Evolutionary conservation across 1,284 basidiomycete genomes (phyloP).

Genomic region (Termitomyces sp.): DNA sequence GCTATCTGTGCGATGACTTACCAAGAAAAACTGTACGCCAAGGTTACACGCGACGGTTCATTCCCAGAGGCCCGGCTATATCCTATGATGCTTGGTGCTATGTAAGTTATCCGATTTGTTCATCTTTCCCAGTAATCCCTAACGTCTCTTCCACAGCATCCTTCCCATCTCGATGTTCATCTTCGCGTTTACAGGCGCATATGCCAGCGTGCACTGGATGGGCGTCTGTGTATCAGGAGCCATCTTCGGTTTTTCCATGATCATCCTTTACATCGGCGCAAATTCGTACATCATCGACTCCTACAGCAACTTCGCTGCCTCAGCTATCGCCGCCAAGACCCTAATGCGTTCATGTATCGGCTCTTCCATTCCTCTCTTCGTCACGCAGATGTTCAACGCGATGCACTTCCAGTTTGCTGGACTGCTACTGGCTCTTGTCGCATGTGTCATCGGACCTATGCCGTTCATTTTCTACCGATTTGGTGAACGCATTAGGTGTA

Average conservation of each 20-base stretch:
- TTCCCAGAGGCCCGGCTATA: slow-evolving; percentile 50
- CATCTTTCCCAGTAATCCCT: background rate
- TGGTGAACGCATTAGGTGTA: slow-evolving; percentile 28
- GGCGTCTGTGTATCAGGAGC: slow-evolving; percentile 30
- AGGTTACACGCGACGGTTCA: slow-evolving; percentile 30
- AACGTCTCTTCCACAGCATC: slow-evolving; percentile 19
- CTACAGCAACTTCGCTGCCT: slow-evolving; percentile 34
- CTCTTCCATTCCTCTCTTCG: slow-evolving; percentile 35
- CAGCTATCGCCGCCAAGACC: slow-evolving; percentile 39
- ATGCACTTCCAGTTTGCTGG: slow-evolving; percentile 37
- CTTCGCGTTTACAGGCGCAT: slow-evolving; percentile 44
- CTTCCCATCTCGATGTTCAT: slow-evolving; percentile 33
- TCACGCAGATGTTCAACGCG: slow-evolving; percentile 35
- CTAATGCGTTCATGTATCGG: slow-evolving; percentile 32
- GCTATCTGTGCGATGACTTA: slow-evolving; percentile 28
- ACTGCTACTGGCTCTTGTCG: slow-evolving; percentile 30
- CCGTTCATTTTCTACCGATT: slow-evolving; percentile 35
- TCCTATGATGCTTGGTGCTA: slow-evolving; percentile 38
- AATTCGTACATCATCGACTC: slow-evolving; percentile 41
- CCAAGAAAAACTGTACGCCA: slow-evolving; percentile 30
- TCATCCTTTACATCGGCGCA: slow-evolving; percentile 36
- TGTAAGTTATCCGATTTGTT: background rate
- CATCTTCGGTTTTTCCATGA: slow-evolving; percentile 35
- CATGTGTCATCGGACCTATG: slow-evolving; percentile 31
- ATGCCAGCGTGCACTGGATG: slow-evolving; percentile 32